A percentile compares a stretch with the other conserved stretches of the same genome.
Evolutionary conservation across 352 stramenopile species (phyloP).

Genomic region (Globisporangium paddicum): DNA sequence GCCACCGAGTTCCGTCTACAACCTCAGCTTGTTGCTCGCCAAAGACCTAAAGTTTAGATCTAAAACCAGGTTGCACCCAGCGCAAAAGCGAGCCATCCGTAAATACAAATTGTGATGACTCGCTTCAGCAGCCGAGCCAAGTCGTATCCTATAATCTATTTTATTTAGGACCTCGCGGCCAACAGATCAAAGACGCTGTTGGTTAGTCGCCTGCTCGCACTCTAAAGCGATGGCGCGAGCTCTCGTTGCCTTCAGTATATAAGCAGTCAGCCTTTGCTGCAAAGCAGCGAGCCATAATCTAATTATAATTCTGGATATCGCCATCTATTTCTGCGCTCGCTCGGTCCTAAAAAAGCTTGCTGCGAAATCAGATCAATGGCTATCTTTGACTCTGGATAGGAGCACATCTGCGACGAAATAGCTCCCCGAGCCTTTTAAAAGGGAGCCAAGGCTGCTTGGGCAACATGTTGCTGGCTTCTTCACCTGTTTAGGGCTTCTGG

Average conservation of each 20-base stretch:
- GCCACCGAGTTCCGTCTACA: background rate
- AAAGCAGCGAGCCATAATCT: background rate
- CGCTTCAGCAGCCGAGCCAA: background rate
- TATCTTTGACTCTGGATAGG: background rate
- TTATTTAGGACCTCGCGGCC: background rate
- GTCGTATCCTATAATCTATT: background rate
- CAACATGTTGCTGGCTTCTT: background rate
- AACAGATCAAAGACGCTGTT: background rate
- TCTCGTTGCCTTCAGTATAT: too few species aligned
- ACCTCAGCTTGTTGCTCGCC: too few species aligned
- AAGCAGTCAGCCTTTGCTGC: background rate
- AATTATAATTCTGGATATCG: background rate
- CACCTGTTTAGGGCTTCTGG: conserved; percentile 7
- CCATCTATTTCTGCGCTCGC: background rate
- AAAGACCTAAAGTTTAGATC: background rate
- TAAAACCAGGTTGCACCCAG: background rate
- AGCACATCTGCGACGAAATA: background rate
- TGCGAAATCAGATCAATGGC: conserved; percentile 1
- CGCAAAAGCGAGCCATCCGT: background rate
- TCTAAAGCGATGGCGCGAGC: background rate
- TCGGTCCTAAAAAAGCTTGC: background rate
- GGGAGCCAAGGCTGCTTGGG: background rate
- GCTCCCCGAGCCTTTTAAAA: background rate
- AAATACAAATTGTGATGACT: background rate
- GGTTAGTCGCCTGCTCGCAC: background rate